Percentiles rank a stretch among this genome's conserved stretches.
Evolutionary conservation across 805 yeast species (phyloP).

Genomic region (Diddensiella santjacobensis): DNA sequence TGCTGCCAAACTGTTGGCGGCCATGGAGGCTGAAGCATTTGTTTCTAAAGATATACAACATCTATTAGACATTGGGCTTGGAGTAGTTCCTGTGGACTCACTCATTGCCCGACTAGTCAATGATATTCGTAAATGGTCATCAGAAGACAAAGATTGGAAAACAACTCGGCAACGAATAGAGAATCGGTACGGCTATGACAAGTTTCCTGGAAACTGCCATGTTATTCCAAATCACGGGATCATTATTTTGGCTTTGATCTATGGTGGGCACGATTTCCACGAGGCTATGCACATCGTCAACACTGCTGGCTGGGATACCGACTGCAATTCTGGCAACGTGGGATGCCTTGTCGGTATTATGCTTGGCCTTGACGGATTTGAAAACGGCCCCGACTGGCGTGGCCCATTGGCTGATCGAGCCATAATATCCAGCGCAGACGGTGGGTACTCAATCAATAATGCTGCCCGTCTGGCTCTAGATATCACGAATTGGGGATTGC

Average conservation of each 20-base stretch:
- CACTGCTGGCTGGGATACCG: constrained; percentile 10
- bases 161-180: constrained; percentile 5
- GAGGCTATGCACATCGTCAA: constrained; percentile 6
- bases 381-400: constrained; percentile 6
- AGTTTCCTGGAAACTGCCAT: constrained; percentile 6
- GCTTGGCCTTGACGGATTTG: constrained; percentile 5
- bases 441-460: constrained; percentile 7
- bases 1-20: constrained; percentile 7
- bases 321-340: constrained; percentile 5
- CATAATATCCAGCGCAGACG: constrained; percentile 7
- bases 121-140: constrained; percentile 4
- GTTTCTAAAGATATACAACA: constrained; percentile 5
- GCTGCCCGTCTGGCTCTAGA: constrained; percentile 3
- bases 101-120: constrained; percentile 1
- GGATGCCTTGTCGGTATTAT: constrained; percentile 5
- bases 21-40: constrained; percentile 10
- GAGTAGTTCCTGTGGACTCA: constrained; percentile 1
- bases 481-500: not conserved
- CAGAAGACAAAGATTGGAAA: constrained; percentile 5
- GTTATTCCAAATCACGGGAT: constrained; percentile 9
- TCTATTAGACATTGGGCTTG: constrained; percentile 5
- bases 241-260: constrained; percentile 4
- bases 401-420: constrained; percentile 8
- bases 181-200: constrained; percentile 7
- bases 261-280: constrained; percentile 5